Conservation (phyloP, 1,284 basidiomycete species). For the Pyrrhoderma noxium region DNA sequence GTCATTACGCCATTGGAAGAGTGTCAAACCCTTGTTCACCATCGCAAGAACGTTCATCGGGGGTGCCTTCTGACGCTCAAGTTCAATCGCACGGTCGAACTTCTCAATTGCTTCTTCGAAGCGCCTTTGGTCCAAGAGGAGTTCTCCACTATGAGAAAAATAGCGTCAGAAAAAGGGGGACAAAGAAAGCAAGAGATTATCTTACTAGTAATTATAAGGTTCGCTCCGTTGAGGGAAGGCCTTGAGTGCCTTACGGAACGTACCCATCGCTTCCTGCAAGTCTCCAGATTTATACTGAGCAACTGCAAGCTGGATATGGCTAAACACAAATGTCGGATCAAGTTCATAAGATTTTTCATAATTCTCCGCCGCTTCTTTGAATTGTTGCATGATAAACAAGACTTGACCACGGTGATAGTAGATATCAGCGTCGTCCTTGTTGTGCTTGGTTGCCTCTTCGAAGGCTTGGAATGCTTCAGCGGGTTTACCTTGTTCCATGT, state of each 20-base stretch:
- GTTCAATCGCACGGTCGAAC: constrained; percentile 89
- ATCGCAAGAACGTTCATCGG: constrained; percentile 83
- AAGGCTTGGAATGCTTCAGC: constrained; percentile 85
- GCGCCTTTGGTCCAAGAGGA: constrained; percentile 88
- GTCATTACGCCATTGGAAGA: constrained; percentile 97
- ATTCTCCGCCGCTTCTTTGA: constrained; percentile 78
- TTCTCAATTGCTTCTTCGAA: constrained; percentile 91
- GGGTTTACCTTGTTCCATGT: constrained; percentile 91
- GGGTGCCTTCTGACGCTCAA: constrained; percentile 68
- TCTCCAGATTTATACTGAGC: constrained; percentile 92
- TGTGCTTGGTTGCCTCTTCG: constrained; percentile 80
- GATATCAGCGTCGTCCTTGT: constrained; percentile 88
- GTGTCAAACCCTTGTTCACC: constrained; percentile 94
- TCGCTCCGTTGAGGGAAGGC: constrained; percentile 81
- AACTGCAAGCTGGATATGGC: constrained; percentile 95
- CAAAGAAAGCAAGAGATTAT: not conserved
- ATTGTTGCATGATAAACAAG: constrained; percentile 93
- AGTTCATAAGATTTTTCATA: constrained; percentile 85
- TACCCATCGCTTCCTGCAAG: constrained; percentile 76
- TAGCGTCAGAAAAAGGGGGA: not conserved
- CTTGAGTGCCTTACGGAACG: constrained; percentile 78
- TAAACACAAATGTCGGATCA: constrained; percentile 85
- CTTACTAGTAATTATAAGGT: constrained; percentile 88
- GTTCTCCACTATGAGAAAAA: constrained; percentile 68
- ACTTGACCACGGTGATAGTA: constrained; percentile 99